Conservation (phyloP, 805 yeast species). For the Candida pseudoglaebosa region DNA sequence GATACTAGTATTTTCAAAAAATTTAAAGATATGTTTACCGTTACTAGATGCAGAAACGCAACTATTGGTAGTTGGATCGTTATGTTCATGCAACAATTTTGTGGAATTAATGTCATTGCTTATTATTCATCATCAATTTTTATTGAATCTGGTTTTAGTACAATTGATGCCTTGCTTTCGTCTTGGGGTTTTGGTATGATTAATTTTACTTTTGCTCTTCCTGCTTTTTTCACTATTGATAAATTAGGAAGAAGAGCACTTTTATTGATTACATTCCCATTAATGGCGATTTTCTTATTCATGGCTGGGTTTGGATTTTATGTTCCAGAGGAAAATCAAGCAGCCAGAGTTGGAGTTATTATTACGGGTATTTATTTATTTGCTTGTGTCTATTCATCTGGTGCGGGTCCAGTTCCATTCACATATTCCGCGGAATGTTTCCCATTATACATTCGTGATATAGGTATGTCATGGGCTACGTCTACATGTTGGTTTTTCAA, state of each 20-base stretch:
- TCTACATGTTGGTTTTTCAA: slow-evolving; percentile 74
- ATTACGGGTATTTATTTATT: slow-evolving; percentile 71
- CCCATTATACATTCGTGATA: slow-evolving; percentile 73
- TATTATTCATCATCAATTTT: slow-evolving; percentile 80
- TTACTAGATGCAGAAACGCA: slow-evolving; percentile 82
- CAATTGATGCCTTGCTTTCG: slow-evolving; percentile 63
- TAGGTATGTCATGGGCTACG: slow-evolving; percentile 78
- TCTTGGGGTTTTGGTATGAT: slow-evolving; percentile 86
- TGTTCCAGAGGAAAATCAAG: slow-evolving; percentile 44
- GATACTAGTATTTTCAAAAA: slow-evolving; percentile 43
- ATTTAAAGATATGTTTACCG: slow-evolving; percentile 55
- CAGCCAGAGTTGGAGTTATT: slow-evolving; percentile 57
- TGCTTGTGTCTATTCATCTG: slow-evolving; percentile 71
- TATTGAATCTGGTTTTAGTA: slow-evolving; percentile 59
- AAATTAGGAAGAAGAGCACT: slow-evolving; percentile 67
- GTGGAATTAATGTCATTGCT: slow-evolving; percentile 87
- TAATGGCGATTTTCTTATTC: slow-evolving; percentile 57
- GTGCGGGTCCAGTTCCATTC: slow-evolving; percentile 89
- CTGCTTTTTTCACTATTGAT: slow-evolving; percentile 79
- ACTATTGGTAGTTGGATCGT: slow-evolving; percentile 75
- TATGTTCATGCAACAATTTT: slow-evolving; percentile 88
- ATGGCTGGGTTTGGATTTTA: slow-evolving; percentile 70
- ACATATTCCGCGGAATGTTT: slow-evolving; percentile 81
- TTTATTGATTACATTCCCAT: slow-evolving; percentile 56
- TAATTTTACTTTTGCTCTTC: slow-evolving; percentile 76